Base-by-base conservation (phyloP, 2,329 filamentous ascomycete species). In the Thielaviopsis populi region DNA sequence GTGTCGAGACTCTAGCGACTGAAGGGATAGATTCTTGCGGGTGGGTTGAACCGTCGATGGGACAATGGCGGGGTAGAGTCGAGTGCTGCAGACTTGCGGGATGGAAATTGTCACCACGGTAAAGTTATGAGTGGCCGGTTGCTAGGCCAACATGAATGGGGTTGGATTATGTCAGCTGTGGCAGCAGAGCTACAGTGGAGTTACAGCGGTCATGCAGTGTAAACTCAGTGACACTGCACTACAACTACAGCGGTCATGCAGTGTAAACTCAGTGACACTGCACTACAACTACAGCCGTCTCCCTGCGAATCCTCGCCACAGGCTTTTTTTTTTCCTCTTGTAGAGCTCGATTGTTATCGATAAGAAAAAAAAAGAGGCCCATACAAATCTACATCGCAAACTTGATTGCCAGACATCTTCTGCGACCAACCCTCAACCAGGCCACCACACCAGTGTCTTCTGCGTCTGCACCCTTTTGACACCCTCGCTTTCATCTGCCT, bases 341-440 rank as follows among this genome's bases (percentile, higher is more conserved):
- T 24, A 27, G 15, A 42, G 30, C 46, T 62, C 27, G 15, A 13
- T 60, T 17, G 42, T 63, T 63, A 63, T 63, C 62, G 62, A 59
- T 63, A 62, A 62, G 43, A 0, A 37, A 54, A 62, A 53, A 40
- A 41, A 30, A 50, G 43, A 8, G 22, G 22, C 11, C 13, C 46
- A 50, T 19, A 50, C 46, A 54, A 54, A 33, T 54, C 17, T 11
- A 43, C 13, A 46, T 46, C 42, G 42, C 42, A 46, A 19, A 8
- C n/a, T 46, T 46, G 42, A 15, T 56, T 8, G 53, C 30, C 17
- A n/a, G 30, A 37, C 27, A 56, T 56, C 53, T 56, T 56, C 27
- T 3, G 30, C 8, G 15, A 56, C 30, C 8, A n/a, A 33, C 5
- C 6, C 33, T 37, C 1, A 8, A 8, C 33, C 4, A 37, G 33